Base-by-base conservation (phyloP, 2,329 filamentous ascomycete species). In the Aspergillus felis region DNA sequence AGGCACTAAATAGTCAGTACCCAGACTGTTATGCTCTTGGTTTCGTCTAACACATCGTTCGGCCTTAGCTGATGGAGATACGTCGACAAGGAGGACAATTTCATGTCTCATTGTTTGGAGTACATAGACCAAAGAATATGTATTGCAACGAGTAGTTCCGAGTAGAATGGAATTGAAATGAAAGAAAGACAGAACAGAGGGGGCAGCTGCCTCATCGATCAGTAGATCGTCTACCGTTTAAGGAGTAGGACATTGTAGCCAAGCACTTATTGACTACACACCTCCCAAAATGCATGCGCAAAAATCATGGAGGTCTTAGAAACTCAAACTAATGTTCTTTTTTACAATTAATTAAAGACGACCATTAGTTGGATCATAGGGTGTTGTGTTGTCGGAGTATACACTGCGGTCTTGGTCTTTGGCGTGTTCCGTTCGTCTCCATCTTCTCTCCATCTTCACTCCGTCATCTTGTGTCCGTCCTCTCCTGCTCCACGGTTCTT, bases 371-470 rank as follows among this genome's bases (percentile, higher is more conserved):
- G 29, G 29, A 4, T 14, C 14, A 3, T n/a, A 38, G 14, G 32
- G 14, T 17, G 5, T 17, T 17, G 32, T 17, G 42, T 24, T 22
- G 20, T 24, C 8, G n/a, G 14, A 24, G 22, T 27, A 47, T 24
- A 47, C 54, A 48, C 54, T 65, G 66, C 62, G 61, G 60, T 38
- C 54, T 55, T 67, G 65, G 64, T 67, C 64, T 59, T 62, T 61
- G 58, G 57, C 59, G 64, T 38, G 54, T 60, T 64, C 64, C 64
- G 61, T 64, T 60, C 57, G 28, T 53, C 51, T 35, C 38, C 46
- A 41, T 53, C 44, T 49, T 55, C 14, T 53, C 49, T 46, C 41
- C 46, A 48, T 47, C 55, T 56, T 51, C 56, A 52, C 48, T 57
- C 42, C 28, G 28, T 48, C 53, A 52, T 62, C 55, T 29, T 50